phyloP scores from a whole-genome alignment of 169 alveolate species.

The Cryptosporidium sp. region DNA sequence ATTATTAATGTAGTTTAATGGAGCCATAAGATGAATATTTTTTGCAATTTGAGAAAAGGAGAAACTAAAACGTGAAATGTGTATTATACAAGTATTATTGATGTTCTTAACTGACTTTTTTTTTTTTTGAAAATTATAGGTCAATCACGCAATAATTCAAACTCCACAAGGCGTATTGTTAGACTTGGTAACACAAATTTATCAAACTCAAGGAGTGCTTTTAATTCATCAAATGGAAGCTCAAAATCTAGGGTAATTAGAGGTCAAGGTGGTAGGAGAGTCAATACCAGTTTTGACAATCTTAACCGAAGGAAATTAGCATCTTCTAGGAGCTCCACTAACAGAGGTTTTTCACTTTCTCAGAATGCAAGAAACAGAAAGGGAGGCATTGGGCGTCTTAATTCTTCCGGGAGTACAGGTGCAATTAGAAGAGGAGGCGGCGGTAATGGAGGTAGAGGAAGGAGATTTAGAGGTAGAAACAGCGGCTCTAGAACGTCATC shows the following conservation, averaged over 20 bases:
- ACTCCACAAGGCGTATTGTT: conserved; percentile 8
- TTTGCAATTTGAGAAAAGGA: not conserved
- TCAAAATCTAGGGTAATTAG: conserved; percentile 1
- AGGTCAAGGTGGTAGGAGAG: conserved; percentile 51
- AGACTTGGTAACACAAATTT: conserved; percentile 1
- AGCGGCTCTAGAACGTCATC: not conserved
- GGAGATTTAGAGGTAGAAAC: conserved; percentile 10
- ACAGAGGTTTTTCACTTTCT: not conserved
- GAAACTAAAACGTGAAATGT: not conserved
- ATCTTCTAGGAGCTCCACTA: conserved; percentile 2
- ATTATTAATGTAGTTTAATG: not conserved
- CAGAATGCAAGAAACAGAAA: not conserved
- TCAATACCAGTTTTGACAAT: conserved; percentile 13
- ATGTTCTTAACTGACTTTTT: conserved; percentile 16
- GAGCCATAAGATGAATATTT: conserved; percentile 7
- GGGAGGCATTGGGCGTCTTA: not conserved
- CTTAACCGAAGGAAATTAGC: conserved; percentile 1
- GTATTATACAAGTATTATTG: not conserved
- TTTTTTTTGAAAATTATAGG: conserved; percentile 28
- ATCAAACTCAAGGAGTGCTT: conserved; percentile 2
- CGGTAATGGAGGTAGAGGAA: not conserved
- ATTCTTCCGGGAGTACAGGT: not conserved
- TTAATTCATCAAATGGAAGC: not conserved
- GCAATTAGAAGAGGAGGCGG: conserved; percentile 9
- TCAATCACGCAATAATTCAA: conserved; percentile 12